phyloP scores from a whole-genome alignment of 331 rosid species.

The Ulmus americana region DNA sequence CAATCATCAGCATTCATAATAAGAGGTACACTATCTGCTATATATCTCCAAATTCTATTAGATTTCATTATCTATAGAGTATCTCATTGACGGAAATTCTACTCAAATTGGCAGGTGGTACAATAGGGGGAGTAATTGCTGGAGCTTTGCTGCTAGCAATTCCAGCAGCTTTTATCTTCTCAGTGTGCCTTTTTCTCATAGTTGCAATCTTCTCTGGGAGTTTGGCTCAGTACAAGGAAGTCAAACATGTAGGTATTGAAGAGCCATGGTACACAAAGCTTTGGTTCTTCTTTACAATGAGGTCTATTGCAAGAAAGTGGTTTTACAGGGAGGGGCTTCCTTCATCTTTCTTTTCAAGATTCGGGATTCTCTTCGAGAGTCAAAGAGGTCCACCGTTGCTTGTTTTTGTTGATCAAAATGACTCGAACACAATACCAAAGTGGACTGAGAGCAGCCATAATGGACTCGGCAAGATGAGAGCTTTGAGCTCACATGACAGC shows the following conservation, averaged over 20 bases:
- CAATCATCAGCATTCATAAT: conserved; percentile 54
- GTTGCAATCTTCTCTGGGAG: conserved; percentile 42
- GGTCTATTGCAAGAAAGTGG: conserved; percentile 50
- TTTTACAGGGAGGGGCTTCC: conserved; percentile 39
- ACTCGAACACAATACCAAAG: conserved; percentile 32
- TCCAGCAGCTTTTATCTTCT: conserved; percentile 53
- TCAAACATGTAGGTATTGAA: conserved; percentile 24
- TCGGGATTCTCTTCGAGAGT: conserved; percentile 51
- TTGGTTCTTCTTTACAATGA: conserved; percentile 37
- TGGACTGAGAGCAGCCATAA: conserved; percentile 36
- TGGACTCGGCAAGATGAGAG: conserved; percentile 34
- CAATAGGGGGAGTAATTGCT: conserved; percentile 43
- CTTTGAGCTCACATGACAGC: conserved; percentile 37
- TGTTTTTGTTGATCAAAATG: conserved; percentile 36
- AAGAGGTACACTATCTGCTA: conserved; percentile 28
- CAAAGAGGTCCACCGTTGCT: conserved; percentile 41
- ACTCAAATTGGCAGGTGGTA: conserved; percentile 48
- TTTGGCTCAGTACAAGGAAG: conserved; percentile 44
- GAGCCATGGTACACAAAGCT: conserved; percentile 40
- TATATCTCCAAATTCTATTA: conserved; percentile 5
- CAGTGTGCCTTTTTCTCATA: conserved; percentile 39
- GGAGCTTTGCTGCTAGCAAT: conserved; percentile 52
- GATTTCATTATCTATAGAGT: neutral
- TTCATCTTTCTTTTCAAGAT: conserved; percentile 40
- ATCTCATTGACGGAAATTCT: conserved; percentile 11